Base-by-base conservation (phyloP, 2,329 filamentous ascomycete species). In the Leptographium lundbergii region DNA sequence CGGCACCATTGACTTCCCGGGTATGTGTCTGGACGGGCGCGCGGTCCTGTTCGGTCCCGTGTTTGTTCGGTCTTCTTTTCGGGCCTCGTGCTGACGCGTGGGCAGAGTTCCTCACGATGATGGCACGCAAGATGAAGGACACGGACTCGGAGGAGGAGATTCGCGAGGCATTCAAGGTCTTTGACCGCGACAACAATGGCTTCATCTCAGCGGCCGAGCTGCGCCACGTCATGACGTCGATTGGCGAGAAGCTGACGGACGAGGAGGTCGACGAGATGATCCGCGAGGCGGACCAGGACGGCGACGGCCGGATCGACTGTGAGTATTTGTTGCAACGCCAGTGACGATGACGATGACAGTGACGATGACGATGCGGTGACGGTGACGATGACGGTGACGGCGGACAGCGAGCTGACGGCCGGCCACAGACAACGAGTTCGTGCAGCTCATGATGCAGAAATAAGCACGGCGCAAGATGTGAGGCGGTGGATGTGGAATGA, bases 371-470 rank as follows among this genome's bases (percentile, higher is more conserved):
- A 7, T 29, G 27, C 27, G 27, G 27, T 29, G 27, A 29, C 32
- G 9, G 32, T 10, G 9, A 10, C 32, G 9, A 9, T 34, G 32
- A 34, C 32, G 10, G 32, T 34, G 32, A 34, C 32, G 9, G 32
- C 9, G 32, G 32, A 34, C 32, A 34, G 29, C 36, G 3, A 22
- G 10, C 29, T 56, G 6, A 39, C 22, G 1, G 32, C 29, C 25
- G n/a, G 22, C 14, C 19, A n/a, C 67, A 92, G 88, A 92, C 77
- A 92, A 92, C 79, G 89, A 94, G 75, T 94, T 94, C 71, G 89
- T 94, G 67, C 89, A 94, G 77, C 85, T 94, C 71, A 94, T 94
- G 89, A 92, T 94, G 89, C 89, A 94, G 81, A 92, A 92, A 81
- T 92, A 89, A 80, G 58, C 29, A 24, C 3, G 13, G 39, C 47